Evolutionary conservation across 257 asterid species (phyloP).

Genomic region (Solanum corneliomulleri): DNA sequence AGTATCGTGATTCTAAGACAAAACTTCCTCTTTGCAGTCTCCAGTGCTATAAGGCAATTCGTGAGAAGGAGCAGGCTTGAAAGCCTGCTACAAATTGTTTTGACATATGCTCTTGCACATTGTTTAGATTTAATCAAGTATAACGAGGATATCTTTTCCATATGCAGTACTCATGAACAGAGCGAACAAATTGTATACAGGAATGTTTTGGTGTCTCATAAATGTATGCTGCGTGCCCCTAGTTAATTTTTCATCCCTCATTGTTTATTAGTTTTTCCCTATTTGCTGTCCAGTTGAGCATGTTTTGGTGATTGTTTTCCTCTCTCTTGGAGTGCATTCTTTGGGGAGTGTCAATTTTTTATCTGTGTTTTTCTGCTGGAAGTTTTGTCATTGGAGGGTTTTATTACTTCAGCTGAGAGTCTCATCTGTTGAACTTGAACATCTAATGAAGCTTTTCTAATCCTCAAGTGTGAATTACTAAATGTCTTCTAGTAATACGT

Average conservation of each 20-base stretch:
- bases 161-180: neutral
- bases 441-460: neutral
- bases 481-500: neutral
- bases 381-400: neutral
- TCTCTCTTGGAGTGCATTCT: neutral
- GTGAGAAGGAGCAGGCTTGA: constrained; percentile 21
- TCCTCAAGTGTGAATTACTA: neutral
- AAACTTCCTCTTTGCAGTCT: constrained; percentile 96
- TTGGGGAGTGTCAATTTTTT: neutral
- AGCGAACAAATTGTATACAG: neutral
- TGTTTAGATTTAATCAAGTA: neutral
- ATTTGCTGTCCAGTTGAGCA: neutral
- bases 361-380: neutral
- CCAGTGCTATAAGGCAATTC: constrained; percentile 82
- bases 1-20: constrained; percentile 85
- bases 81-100: constrained; percentile 22
- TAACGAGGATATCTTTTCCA: neutral
- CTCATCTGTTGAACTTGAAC: neutral
- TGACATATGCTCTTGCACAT: neutral
- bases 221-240: neutral
- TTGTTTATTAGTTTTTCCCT: neutral
- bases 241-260: neutral
- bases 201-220: neutral
- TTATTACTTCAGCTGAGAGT: neutral
- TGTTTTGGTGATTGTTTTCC: neutral